Conservation (phyloP, 441 rosid species). For the Breynia disticha region DNA sequence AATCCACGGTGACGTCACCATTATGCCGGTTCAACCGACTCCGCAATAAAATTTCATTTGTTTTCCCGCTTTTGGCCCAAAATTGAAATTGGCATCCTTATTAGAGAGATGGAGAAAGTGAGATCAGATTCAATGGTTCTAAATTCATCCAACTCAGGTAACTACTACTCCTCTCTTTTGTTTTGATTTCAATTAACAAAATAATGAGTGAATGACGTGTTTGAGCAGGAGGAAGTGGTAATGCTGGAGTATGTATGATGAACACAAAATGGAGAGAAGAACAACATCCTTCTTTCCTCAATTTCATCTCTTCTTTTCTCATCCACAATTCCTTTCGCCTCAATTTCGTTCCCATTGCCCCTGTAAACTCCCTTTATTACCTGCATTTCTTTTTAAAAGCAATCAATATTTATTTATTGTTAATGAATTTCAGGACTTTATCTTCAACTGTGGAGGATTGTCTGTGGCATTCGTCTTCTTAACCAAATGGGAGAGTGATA, state of each 20-base stretch:
- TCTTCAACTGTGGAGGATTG: constrained; percentile 84
- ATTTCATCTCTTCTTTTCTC: constrained; percentile 63
- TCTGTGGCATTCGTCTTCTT: constrained; percentile 75
- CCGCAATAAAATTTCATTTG: no score
- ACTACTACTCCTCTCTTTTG: not conserved
- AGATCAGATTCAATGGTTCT: not conserved
- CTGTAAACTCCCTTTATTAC: constrained; percentile 29
- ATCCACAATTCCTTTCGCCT: constrained; percentile 66
- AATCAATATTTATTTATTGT: not conserved
- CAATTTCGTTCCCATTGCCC: constrained; percentile 64
- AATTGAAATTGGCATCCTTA: no score
- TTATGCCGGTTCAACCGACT: no score
- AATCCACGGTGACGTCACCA: no score
- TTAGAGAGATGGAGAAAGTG: not conserved
- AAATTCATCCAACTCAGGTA: not conserved
- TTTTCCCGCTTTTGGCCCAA: no score
- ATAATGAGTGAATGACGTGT: not conserved
- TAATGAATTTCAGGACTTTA: constrained; percentile 44
- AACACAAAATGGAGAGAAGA: constrained; percentile 60
- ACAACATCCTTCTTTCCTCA: constrained; percentile 57
- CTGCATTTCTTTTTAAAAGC: not conserved
- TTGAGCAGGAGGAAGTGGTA: constrained; percentile 10
- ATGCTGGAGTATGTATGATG: constrained; percentile 81
- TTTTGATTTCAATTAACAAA: not conserved
- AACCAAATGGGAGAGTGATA: constrained; percentile 54